Evolutionary conservation across 495 filamentous ascomycete genomes (phyloP).

Genomic region (Stereocaulon alpinum): DNA sequence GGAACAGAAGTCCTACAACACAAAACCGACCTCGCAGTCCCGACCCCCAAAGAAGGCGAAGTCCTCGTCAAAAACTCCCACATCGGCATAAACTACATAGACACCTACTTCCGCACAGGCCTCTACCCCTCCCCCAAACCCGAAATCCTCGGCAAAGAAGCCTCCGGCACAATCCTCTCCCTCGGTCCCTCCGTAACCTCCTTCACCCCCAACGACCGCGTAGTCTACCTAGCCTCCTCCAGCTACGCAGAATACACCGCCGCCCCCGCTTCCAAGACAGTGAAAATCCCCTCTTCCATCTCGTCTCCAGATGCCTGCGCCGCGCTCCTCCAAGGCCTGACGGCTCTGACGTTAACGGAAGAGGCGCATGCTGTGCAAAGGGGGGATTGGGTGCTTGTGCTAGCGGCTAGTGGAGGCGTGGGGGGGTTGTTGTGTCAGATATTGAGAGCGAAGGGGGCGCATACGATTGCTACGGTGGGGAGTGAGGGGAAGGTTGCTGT

Average conservation of each 20-base stretch:
- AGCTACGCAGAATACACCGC: constrained; percentile 75
- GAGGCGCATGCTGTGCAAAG: constrained; percentile 64
- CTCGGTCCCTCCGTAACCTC: constrained; percentile 38
- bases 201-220: constrained; percentile 54
- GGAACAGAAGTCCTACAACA: constrained; percentile 70
- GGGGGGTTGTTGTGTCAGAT: constrained; percentile 72
- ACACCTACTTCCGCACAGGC: constrained; percentile 75
- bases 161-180: constrained; percentile 50
- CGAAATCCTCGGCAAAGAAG: constrained; percentile 77
- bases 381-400: constrained; percentile 78
- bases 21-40: constrained; percentile 66
- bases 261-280: constrained; percentile 42
- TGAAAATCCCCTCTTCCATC: constrained; percentile 56
- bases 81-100: constrained; percentile 82
- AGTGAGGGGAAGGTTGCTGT: constrained; percentile 61
- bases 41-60: constrained; percentile 56
- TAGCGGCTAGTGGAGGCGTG: constrained; percentile 85
- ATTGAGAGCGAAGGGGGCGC: constrained; percentile 60
- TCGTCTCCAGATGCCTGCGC: constrained; percentile 54
- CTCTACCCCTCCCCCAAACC: constrained; percentile 72
- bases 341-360: constrained; percentile 70
- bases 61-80: constrained; percentile 78
- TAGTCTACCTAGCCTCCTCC: constrained; percentile 50
- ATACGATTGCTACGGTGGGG: constrained; percentile 74
- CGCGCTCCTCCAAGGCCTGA: constrained; percentile 70